Conservation (phyloP, 1,139 yeast species). For the Saccharomyces hybrid region DNA sequence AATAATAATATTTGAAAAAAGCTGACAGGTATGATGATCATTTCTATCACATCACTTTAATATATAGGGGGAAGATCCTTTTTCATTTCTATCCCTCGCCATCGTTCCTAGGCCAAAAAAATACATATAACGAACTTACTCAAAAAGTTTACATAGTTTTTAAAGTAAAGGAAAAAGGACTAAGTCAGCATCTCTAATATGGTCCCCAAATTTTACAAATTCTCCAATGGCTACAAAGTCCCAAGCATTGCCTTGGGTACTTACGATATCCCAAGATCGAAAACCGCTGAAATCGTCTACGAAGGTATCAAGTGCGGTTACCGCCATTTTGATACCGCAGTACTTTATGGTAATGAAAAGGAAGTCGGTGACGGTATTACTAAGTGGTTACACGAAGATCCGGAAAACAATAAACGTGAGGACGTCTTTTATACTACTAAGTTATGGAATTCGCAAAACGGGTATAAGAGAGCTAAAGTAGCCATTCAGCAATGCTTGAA, state of each 20-base stretch:
- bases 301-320: conserved; percentile 56
- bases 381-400: conserved; percentile 46
- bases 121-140: no score
- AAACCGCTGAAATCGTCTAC: conserved; percentile 39
- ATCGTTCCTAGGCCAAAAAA: no score
- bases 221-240: conserved; percentile 40
- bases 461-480: conserved; percentile 47
- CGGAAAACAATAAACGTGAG: conserved; percentile 38
- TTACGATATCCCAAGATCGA: conserved; percentile 39
- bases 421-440: conserved; percentile 71
- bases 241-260: conserved; percentile 57
- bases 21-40: background rate
- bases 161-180: no score
- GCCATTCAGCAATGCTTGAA: conserved; percentile 46
- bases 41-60: background rate
- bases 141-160: no score
- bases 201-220: conserved; percentile 22
- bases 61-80: background rate
- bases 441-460: conserved; percentile 51
- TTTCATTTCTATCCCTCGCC: background rate
- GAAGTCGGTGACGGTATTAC: conserved; percentile 46
- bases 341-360: conserved; percentile 48
- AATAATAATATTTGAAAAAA: background rate
- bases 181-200: background rate
- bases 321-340: conserved; percentile 63